These are phyloP conservation scores for Starmerella stigmatis DNA, from an alignment of 805 yeast species.

Conservation along the genomic window DNA sequence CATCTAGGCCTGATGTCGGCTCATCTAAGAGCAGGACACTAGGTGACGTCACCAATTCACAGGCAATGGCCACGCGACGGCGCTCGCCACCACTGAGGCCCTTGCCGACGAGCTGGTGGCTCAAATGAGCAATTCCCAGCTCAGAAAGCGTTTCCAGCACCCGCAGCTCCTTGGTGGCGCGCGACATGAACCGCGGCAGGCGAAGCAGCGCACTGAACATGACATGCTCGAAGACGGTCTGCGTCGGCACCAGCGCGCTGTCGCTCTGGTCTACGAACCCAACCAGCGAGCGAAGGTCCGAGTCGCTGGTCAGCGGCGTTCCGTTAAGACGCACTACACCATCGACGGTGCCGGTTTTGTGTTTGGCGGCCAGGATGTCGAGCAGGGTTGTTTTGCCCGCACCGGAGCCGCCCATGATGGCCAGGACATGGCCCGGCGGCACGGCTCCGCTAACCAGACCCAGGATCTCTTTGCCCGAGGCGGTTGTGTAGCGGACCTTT, in stretches of 20 bases:
- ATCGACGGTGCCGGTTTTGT: slow-evolving; percentile 57
- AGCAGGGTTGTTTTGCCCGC: slow-evolving; percentile 94
- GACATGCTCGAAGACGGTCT: slow-evolving; percentile 93
- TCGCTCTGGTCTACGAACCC: slow-evolving; percentile 93
- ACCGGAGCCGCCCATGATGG: slow-evolving; percentile 98
- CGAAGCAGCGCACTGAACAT: slow-evolving; percentile 81
- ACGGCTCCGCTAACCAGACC: slow-evolving; percentile 62
- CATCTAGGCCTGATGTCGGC: slow-evolving; percentile 92
- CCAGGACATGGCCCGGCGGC: slow-evolving; percentile 78
- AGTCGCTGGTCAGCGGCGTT: slow-evolving; percentile 13
- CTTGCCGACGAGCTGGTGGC: slow-evolving; percentile 78
- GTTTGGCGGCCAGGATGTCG: slow-evolving; percentile 83
- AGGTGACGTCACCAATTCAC: slow-evolving; percentile 85
- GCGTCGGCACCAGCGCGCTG: slow-evolving; percentile 77
- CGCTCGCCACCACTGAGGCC: slow-evolving; percentile 94
- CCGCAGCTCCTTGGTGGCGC: slow-evolving; percentile 58
- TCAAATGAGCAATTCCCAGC: slow-evolving; percentile 69
- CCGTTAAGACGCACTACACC: slow-evolving; percentile 80
- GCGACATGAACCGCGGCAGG: slow-evolving; percentile 71
- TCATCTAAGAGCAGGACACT: slow-evolving; percentile 75
- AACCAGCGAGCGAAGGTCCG: slow-evolving; percentile 43
- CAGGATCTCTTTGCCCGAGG: slow-evolving; percentile 44
- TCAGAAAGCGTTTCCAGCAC: slow-evolving; percentile 80
- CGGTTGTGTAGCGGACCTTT: slow-evolving; percentile 49
- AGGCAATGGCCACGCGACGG: slow-evolving; percentile 84